phyloP scores from a whole-genome alignment of 176 grass and related monocot species.

The Oryza nivara region DNA sequence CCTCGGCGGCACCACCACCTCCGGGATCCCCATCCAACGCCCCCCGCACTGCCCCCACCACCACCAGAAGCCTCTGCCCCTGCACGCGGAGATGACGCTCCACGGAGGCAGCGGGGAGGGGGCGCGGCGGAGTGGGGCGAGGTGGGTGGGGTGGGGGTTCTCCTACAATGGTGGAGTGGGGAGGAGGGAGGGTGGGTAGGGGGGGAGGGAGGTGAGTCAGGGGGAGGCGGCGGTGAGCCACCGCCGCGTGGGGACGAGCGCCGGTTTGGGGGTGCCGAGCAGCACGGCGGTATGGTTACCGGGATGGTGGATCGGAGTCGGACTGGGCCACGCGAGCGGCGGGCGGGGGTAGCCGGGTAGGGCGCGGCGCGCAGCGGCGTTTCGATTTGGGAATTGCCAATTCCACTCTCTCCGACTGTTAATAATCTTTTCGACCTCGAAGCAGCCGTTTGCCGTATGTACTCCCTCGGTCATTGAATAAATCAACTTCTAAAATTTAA shows the following conservation, averaged over 20 bases:
- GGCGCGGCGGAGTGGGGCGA: neutral
- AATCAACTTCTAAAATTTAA: no score
- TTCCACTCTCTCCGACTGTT: no score
- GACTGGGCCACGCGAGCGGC: no score
- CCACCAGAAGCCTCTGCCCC: conserved; percentile 11
- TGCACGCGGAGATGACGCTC: neutral
- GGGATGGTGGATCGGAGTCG: neutral
- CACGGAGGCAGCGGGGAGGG: no score
- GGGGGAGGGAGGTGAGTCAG: neutral
- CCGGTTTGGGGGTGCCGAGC: neutral
- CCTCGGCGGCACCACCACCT: conserved; percentile 1
- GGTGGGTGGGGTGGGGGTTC: neutral
- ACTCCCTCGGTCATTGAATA: no score
- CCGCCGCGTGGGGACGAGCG: neutral
- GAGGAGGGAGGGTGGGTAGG: neutral
- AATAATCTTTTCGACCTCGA: no score
- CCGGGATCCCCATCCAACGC: conserved; percentile 38
- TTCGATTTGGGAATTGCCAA: no score
- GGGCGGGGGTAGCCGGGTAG: no score
- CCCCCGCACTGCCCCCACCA: neutral
- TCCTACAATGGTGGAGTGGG: conserved; percentile 21
- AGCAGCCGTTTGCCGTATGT: no score
- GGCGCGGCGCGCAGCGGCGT: no score
- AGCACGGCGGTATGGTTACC: neutral
- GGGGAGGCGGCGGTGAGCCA: neutral